Percentiles rank a stretch among this genome's conserved stretches.
Evolutionary conservation across 257 asterid genomes (phyloP).

Genomic region (Penstemon barbatus): DNA sequence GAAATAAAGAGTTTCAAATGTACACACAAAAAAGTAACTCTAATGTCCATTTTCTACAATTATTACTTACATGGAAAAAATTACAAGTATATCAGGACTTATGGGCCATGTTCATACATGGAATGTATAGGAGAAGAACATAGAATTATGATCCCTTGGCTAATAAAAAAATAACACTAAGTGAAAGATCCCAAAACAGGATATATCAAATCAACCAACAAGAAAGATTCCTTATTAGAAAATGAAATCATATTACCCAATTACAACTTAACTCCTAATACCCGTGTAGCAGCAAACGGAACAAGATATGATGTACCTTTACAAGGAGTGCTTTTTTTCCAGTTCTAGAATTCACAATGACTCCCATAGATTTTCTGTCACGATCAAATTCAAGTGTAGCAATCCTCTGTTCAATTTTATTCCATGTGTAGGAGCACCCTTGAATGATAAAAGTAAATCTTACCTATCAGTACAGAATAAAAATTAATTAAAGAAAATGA

Average conservation of each 20-base stretch:
- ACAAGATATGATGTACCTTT: slow-evolving; percentile 51
- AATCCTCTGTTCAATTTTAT: slow-evolving; percentile 67
- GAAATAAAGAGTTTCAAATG: not conserved
- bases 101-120: not conserved
- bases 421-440: slow-evolving; percentile 84
- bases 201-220: not conserved
- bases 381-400: slow-evolving; percentile 99
- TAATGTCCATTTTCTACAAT: not conserved
- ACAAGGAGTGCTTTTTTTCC: slow-evolving; percentile 73
- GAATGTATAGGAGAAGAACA: slow-evolving; percentile 10
- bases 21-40: not conserved
- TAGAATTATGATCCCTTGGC: not conserved
- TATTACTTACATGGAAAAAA: not conserved
- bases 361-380: slow-evolving; percentile 99
- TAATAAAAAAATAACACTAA: not conserved
- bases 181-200: not conserved
- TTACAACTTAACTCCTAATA: not conserved
- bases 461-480: slow-evolving; percentile 32
- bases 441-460: slow-evolving; percentile 25
- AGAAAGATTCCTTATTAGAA: not conserved
- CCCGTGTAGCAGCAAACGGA: slow-evolving; percentile 4
- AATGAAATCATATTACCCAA: too few relatives aligned
- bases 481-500: not conserved
- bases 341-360: slow-evolving; percentile 63
- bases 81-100: slow-evolving; percentile 10